Evolutionary conservation across 2,329 filamentous ascomycete species (phyloP), one percentile per base, ranked within the genome.

Genomic region (Ophiostoma novo-ulmi): DNA sequence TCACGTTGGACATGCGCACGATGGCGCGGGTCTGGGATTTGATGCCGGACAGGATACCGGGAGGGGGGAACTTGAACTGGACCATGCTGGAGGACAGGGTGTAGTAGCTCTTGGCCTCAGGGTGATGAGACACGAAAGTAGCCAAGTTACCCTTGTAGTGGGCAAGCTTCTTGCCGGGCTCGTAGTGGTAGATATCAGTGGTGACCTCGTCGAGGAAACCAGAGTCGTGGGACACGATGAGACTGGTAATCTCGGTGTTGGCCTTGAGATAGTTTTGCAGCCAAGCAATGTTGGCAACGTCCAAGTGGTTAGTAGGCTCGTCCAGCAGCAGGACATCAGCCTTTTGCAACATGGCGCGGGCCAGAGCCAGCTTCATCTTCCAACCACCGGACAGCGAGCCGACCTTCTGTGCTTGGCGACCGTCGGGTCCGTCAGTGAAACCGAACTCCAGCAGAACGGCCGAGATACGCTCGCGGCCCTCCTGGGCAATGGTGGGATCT

Each of bases 301-400:
- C 95, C 79, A 99, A 85, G 82, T 99, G 95, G 84, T 99, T 99
- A 77, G 95, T 99, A 80, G 95, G 95, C 87, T 99, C 95, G 86
- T 99, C 95, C 71, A 99, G 88, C 69, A 99, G 85, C 71, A 99
- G 87, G 68, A 99, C 94, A 79, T 99, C 95, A n/a, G 95, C 94
- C 78, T 90, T 91, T 85, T 95, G 92, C 77, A 99, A 86, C 94
- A 99, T 98, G 74, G 95, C 95, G 77, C 95, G 89, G 69, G 95
- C 95, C 80, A 99, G 82, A 75, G 95, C 95, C 73, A 99, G 84
- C 88, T 99, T 99, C 95, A 99, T 99, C 87, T 98, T 98, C 95
- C 95, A 99, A 79, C 95, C 95, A 82, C 95, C 95, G 63, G 95
- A 98, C 48, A 99, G 83, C 26, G 94, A 97, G 75, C 95, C 95